phyloP scores from a whole-genome alignment of 2,329 filamentous ascomycete species.

The Aspergillus awamori region DNA sequence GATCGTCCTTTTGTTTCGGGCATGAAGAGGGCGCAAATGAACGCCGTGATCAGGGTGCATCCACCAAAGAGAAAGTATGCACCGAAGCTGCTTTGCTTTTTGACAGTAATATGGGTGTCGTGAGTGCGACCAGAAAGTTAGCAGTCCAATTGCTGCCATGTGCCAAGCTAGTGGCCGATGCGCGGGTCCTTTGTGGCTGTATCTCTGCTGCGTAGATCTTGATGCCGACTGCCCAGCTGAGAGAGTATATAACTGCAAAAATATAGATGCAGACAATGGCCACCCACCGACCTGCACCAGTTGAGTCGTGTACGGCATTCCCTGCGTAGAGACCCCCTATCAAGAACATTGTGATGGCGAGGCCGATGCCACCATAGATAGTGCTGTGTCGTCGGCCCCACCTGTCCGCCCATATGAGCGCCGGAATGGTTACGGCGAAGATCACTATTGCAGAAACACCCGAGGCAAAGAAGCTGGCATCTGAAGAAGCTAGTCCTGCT shows the following conservation, averaged over 20 bases:
- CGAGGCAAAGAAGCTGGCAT: slow-evolving; percentile 62
- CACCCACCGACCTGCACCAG: slow-evolving; percentile 35
- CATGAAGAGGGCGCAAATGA: slow-evolving; percentile 50
- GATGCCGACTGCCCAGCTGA: slow-evolving; percentile 58
- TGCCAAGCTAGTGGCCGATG: slow-evolving; percentile 57
- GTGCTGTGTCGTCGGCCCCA: slow-evolving; percentile 60
- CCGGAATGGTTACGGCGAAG: slow-evolving; percentile 60
- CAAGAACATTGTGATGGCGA: slow-evolving; percentile 46
- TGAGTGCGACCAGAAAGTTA: slow-evolving; percentile 51
- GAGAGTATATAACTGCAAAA: slow-evolving; percentile 33
- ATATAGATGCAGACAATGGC: slow-evolving; percentile 34
- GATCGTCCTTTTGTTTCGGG: slow-evolving; percentile 54
- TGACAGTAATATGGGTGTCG: slow-evolving; percentile 48
- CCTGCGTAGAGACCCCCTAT: slow-evolving; percentile 39
- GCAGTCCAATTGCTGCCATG: slow-evolving; percentile 56
- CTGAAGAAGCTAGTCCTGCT: slow-evolving; percentile 58
- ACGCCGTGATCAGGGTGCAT: slow-evolving; percentile 42
- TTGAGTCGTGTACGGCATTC: slow-evolving; percentile 30
- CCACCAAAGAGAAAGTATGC: slow-evolving; percentile 53
- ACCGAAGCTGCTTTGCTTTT: slow-evolving; percentile 47
- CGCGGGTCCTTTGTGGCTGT: slow-evolving; percentile 58
- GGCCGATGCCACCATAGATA: slow-evolving; percentile 56
- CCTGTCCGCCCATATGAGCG: slow-evolving; percentile 58
- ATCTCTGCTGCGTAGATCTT: slow-evolving; percentile 64
- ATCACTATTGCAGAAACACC: slow-evolving; percentile 64